Conservation (phyloP, 1,284 basidiomycete species). For the Testicularia cyperi region DNA sequence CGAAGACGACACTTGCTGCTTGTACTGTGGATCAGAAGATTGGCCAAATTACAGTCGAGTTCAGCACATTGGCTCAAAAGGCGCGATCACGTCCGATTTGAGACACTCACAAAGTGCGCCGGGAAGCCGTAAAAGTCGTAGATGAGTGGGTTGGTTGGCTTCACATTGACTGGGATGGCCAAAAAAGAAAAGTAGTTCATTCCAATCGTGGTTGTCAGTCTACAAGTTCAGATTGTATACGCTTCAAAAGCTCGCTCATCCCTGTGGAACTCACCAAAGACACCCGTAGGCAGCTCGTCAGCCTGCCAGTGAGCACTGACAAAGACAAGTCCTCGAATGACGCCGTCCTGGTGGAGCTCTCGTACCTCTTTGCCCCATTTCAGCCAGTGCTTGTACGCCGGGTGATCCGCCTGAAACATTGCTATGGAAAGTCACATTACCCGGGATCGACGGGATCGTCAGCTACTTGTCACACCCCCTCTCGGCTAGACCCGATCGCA, state of each 20-base stretch:
- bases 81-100: no score
- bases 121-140: slow-evolving; percentile 64
- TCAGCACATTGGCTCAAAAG: not conserved
- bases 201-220: no score
- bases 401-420: slow-evolving; percentile 60
- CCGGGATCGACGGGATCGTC: not conserved
- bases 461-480: no score
- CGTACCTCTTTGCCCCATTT: slow-evolving; percentile 58
- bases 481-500: no score
- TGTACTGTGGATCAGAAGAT: slow-evolving; percentile 54
- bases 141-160: slow-evolving; percentile 59
- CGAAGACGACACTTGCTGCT: slow-evolving; percentile 56
- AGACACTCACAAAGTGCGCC: slow-evolving; percentile 15
- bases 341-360: slow-evolving; percentile 23
- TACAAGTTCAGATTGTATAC: not conserved
- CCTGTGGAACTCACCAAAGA: slow-evolving; percentile 14
- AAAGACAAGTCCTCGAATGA: slow-evolving; percentile 61
- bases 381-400: slow-evolving; percentile 62
- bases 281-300: slow-evolving; percentile 53
- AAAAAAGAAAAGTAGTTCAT: no score
- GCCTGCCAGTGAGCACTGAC: slow-evolving; percentile 63
- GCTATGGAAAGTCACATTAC: slow-evolving; percentile 8
- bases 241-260: no score
- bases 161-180: slow-evolving; percentile 51
- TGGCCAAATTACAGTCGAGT: no score